phyloP scores from a whole-genome alignment of 2,329 filamentous ascomycete genomes.

The Mycosphaerella sp. region DNA sequence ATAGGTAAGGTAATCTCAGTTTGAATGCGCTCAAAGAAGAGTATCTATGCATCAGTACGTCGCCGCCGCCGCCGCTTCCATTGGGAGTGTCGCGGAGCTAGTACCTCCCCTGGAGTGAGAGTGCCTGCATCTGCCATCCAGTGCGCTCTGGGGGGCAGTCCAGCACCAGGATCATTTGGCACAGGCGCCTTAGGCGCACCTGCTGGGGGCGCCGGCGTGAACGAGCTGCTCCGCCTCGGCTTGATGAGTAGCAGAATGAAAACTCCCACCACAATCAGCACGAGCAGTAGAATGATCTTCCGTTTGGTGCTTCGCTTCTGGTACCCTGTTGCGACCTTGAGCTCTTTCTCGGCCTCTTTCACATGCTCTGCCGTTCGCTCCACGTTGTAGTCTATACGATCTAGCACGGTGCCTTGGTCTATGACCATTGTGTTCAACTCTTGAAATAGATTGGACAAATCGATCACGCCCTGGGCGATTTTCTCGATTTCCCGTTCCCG shows the following conservation, averaged over 20 bases:
- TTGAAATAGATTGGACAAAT: conserved; percentile 92
- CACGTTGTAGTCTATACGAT: conserved; percentile 72
- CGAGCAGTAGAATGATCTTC: conserved; percentile 83
- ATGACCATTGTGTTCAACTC: conserved; percentile 86
- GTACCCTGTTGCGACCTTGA: conserved; percentile 80
- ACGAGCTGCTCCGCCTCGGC: conserved; percentile 49
- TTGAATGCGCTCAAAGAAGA: conserved; percentile 3
- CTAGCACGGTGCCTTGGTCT: conserved; percentile 48
- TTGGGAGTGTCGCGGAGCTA: conserved; percentile 14
- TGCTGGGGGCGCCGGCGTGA: conserved; percentile 4
- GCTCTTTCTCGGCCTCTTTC: conserved; percentile 85
- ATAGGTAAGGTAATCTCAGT: no score
- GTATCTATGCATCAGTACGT: conserved; percentile 18
- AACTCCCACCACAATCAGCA: conserved; percentile 76
- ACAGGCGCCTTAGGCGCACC: conserved; percentile 14
- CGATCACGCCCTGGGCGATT: conserved; percentile 96
- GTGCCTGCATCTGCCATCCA: conserved; percentile 1
- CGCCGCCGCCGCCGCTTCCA: conserved; percentile 25
- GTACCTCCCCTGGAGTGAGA: neutral
- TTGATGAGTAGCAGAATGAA: conserved; percentile 80
- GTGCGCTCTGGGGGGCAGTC: conserved; percentile 12
- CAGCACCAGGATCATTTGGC: conserved; percentile 18
- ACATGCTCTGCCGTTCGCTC: conserved; percentile 92
- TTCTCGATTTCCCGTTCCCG: conserved; percentile 96
- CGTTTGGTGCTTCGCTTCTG: conserved; percentile 83